These are phyloP conservation scores for Trichomonas gallinae DNA, from an alignment of 208 protist species.

Conservation along the genomic window DNA sequence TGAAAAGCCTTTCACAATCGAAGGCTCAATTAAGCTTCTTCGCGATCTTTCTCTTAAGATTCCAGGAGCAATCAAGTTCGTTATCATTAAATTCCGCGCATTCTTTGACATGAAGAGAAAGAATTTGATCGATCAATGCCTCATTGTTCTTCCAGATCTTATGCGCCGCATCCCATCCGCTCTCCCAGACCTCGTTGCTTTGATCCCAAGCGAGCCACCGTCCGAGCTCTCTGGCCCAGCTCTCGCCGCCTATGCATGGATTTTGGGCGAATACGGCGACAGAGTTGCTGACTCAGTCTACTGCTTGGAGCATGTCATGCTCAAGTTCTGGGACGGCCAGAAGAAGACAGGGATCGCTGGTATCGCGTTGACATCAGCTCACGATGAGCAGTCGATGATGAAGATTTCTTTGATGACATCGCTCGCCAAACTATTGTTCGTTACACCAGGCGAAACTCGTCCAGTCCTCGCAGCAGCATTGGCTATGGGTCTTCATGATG, in stretches of 20 bases:
- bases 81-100: background rate
- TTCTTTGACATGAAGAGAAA: slow-evolving; percentile 20
- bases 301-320: background rate
- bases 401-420: background rate
- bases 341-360: background rate
- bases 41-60: background rate
- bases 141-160: background rate
- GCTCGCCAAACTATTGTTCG: background rate
- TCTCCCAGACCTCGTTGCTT: background rate
- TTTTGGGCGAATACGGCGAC: slow-evolving; percentile 20
- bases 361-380: background rate
- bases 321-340: background rate
- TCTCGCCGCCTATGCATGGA: background rate
- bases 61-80: background rate
- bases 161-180: background rate
- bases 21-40: background rate
- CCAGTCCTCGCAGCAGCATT: background rate
- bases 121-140: background rate
- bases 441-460: background rate
- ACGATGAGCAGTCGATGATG: background rate
- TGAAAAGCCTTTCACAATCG: background rate
- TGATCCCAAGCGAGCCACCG: background rate
- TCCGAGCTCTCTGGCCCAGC: background rate
- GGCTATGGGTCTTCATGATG: background rate
- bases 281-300: background rate